A percentile compares a stretch with the other conserved stretches of the same genome.
phyloP scores from a whole-genome alignment of 2,329 filamentous ascomycete genomes.

The Didymella exigua region DNA sequence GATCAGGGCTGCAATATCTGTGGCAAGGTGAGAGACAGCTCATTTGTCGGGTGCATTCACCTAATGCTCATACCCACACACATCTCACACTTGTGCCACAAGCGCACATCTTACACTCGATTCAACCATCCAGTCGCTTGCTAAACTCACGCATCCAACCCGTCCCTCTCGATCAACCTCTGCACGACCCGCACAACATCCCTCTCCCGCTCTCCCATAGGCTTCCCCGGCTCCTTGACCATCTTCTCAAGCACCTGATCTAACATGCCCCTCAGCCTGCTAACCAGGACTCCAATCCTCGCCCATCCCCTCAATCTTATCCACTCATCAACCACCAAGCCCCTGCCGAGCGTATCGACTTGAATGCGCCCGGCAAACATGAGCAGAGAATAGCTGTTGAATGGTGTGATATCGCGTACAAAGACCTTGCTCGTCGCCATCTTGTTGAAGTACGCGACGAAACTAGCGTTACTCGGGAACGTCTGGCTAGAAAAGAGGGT shows the following conservation, averaged over 20 bases:
- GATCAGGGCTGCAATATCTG: too few relatives aligned
- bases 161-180: slow-evolving; percentile 86
- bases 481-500: slow-evolving; percentile 82
- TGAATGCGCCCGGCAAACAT: slow-evolving; percentile 85
- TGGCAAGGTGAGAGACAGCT: too few relatives aligned
- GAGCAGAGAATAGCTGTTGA: slow-evolving; percentile 86
- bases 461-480: slow-evolving; percentile 75
- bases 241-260: slow-evolving; percentile 82
- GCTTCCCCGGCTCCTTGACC: slow-evolving; percentile 73
- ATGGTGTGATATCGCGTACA: slow-evolving; percentile 87
- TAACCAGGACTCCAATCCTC: slow-evolving; percentile 87
- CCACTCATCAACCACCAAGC: slow-evolving; percentile 92
- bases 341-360: slow-evolving; percentile 85
- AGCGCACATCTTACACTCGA: too few relatives aligned
- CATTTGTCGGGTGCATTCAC: too few relatives aligned
- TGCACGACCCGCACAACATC: slow-evolving; percentile 78
- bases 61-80: too few relatives aligned
- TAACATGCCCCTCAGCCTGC: slow-evolving; percentile 80
- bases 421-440: slow-evolving; percentile 93
- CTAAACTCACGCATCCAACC: slow-evolving; percentile 66
- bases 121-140: too few relatives aligned
- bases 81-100: too few relatives aligned
- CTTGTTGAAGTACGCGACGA: slow-evolving; percentile 88
- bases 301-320: slow-evolving; percentile 87
- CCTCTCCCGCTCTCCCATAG: slow-evolving; percentile 55